Evolutionary conservation across 2,329 filamentous ascomycete genomes (phyloP).

Genomic region (Trichocomaceae sp.): DNA sequence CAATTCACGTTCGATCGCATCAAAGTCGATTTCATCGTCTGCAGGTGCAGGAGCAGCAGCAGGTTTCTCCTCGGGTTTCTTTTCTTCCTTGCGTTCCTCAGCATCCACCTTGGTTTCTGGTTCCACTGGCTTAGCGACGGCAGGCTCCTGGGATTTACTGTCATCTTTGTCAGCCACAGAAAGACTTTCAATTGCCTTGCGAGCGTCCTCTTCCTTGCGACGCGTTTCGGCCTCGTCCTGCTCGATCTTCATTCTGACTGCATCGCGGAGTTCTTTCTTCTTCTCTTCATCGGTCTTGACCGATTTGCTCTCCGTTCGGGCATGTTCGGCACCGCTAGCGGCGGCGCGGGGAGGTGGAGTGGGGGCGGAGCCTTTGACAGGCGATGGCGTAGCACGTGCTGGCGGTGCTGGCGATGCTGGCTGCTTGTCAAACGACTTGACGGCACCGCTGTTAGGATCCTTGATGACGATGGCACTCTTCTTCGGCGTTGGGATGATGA

Average conservation of each 20-base stretch:
- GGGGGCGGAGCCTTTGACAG: conserved; percentile 58
- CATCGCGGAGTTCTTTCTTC: conserved; percentile 64
- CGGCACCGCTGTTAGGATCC: conserved; percentile 68
- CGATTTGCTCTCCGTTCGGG: conserved; percentile 62
- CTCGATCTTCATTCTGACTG: conserved; percentile 45
- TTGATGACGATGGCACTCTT: conserved; percentile 77
- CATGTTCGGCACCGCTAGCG: conserved; percentile 50
- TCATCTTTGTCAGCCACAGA: conserved; percentile 27
- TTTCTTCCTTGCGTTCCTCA: conserved; percentile 17
- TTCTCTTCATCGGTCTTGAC: conserved; percentile 75
- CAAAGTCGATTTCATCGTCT: conserved; percentile 40
- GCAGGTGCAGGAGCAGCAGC: conserved; percentile 17
- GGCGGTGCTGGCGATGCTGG: conserved; percentile 55
- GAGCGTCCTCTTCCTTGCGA: conserved; percentile 44
- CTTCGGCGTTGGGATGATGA: conserved; percentile 58
- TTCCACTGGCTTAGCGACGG: conserved; percentile 10
- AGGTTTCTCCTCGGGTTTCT: conserved; percentile 21
- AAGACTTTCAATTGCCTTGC: conserved; percentile 27
- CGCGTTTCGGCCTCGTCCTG: conserved; percentile 52
- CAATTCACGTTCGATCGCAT: conserved; percentile 43
- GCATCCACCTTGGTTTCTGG: conserved; percentile 18
- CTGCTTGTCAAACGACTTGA: conserved; percentile 64
- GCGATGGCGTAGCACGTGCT: conserved; percentile 49
- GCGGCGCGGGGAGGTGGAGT: conserved; percentile 68
- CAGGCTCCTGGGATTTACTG: conserved; percentile 18